Evolutionary conservation across 2,329 filamentous ascomycete species (phyloP).

Genomic region (Lecanicillium sp.): DNA sequence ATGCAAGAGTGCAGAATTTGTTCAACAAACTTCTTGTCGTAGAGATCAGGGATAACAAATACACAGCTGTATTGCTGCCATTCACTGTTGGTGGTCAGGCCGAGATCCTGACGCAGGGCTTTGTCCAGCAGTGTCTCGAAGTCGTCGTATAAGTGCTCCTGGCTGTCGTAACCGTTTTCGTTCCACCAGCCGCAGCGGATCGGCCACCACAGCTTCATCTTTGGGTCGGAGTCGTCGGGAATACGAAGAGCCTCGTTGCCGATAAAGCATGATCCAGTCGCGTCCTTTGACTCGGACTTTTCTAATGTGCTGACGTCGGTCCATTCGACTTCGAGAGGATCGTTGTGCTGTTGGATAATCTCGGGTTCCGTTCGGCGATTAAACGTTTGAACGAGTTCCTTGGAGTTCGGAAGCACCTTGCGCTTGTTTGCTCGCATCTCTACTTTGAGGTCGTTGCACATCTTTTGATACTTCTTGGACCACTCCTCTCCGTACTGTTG

Average conservation of each 20-base stretch:
- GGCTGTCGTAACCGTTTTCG: constrained; percentile 76
- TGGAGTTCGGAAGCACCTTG: constrained; percentile 92
- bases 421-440: constrained; percentile 92
- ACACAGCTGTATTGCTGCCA: constrained; percentile 92
- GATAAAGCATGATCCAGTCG: constrained; percentile 57
- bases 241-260: constrained; percentile 78
- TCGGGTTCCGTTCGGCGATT: constrained; percentile 80
- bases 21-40: constrained; percentile 88
- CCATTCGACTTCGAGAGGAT: constrained; percentile 90
- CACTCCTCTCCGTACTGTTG: constrained; percentile 83
- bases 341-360: constrained; percentile 87
- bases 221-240: constrained; percentile 78
- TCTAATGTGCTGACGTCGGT: constrained; percentile 66
- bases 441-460: constrained; percentile 78
- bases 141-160: constrained; percentile 75
- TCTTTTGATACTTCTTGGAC: constrained; percentile 66
- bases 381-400: constrained; percentile 90
- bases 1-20: constrained; percentile 78
- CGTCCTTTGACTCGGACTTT: constrained; percentile 55
- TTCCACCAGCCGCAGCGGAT: constrained; percentile 82
- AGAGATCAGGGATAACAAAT: constrained; percentile 94
- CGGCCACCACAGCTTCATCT: constrained; percentile 91
- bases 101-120: constrained; percentile 77
- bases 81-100: constrained; percentile 65
- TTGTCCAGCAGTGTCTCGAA: constrained; percentile 81